Percentiles rank a stretch among this genome's conserved stretches.
Evolutionary conservation across 169 alveolate genomes (phyloP).

Genomic region (Plasmodium berghei): DNA sequence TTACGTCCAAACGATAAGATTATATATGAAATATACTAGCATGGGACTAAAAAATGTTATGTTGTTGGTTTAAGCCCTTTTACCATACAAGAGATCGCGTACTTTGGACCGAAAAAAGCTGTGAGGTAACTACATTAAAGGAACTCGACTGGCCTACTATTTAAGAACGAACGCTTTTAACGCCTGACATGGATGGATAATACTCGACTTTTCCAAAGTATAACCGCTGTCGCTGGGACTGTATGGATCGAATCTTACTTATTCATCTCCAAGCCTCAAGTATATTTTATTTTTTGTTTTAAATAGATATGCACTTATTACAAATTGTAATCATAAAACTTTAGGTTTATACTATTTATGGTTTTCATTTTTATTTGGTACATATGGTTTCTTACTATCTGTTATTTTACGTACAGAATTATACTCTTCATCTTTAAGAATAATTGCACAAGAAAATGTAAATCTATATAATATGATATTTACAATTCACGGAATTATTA

Average conservation of each 20-base stretch:
- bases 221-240: constrained; percentile 30
- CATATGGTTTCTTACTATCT: constrained; percentile 9
- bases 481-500: constrained; percentile 85
- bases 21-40: constrained; percentile 19
- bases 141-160: constrained; percentile 25
- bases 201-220: constrained; percentile 22
- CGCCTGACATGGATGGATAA: constrained; percentile 27
- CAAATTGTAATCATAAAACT: constrained; percentile 32
- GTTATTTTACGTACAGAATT: constrained; percentile 34
- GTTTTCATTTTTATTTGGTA: constrained; percentile 31
- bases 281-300: constrained; percentile 1
- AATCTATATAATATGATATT: constrained; percentile 73
- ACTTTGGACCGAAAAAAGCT: constrained; percentile 17
- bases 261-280: constrained; percentile 14
- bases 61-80: constrained; percentile 23
- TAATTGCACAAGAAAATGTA: constrained; percentile 72
- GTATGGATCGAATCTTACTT: constrained; percentile 22
- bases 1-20: constrained; percentile 10
- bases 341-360: constrained; percentile 25
- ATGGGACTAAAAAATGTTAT: constrained; percentile 22
- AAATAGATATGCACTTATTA: constrained; percentile 9
- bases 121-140: constrained; percentile 25
- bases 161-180: constrained; percentile 21
- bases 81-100: constrained; percentile 26
- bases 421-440: constrained; percentile 51